Percentiles rank a stretch among this genome's conserved stretches.
Evolutionary conservation across 805 yeast genomes (phyloP).

Genomic region (Saturnispora diversa): DNA sequence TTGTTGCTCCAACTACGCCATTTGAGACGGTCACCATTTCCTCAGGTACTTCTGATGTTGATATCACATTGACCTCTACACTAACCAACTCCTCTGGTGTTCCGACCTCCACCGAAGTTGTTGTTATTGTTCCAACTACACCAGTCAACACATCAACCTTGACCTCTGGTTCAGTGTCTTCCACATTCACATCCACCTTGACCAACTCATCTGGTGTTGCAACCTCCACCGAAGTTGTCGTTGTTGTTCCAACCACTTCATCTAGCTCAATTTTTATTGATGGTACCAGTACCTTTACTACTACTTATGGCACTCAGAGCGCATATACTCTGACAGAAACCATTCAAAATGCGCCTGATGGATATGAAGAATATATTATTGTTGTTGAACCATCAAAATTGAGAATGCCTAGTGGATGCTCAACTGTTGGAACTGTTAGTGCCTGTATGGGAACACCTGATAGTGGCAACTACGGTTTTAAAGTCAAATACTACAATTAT

Average conservation of each 20-base stretch:
- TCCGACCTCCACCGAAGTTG: not conserved
- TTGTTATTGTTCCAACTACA: not conserved
- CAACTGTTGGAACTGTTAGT: too few relatives aligned
- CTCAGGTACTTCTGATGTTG: not conserved
- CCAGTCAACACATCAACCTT: not conserved
- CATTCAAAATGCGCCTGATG: too few relatives aligned
- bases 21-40: not conserved
- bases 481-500: too few relatives aligned
- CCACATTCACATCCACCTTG: not conserved
- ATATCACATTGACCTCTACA: not conserved
- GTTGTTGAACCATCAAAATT: too few relatives aligned
- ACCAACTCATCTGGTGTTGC: not conserved
- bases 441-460: too few relatives aligned
- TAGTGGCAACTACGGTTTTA: too few relatives aligned
- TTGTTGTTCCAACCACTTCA: not conserved
- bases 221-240: not conserved
- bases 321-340: too few relatives aligned
- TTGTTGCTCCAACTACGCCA: not conserved
- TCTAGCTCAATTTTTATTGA: too few relatives aligned
- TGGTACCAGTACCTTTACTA: too few relatives aligned
- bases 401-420: too few relatives aligned
- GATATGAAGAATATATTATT: too few relatives aligned
- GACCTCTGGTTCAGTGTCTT: not conserved
- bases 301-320: too few relatives aligned
- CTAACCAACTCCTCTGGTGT: not conserved